Conservation (phyloP, 108 stramenopile species). For the Skeletonema tropicum region DNA sequence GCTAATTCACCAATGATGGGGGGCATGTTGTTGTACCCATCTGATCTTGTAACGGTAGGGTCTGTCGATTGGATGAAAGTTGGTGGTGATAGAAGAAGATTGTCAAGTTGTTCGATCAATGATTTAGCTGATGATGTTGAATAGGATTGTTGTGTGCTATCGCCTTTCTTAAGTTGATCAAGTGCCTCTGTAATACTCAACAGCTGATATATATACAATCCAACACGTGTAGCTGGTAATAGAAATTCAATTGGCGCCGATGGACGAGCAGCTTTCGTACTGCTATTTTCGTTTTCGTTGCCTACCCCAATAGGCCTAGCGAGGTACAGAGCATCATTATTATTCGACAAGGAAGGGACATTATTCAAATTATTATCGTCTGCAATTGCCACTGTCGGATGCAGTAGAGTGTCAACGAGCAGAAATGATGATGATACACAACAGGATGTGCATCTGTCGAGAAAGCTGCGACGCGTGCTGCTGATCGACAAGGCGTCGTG, state of each 20-base stretch:
- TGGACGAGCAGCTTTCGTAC: constrained; percentile 14
- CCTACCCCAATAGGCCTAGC: constrained; percentile 27
- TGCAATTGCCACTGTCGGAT: neutral
- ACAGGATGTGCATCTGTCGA: no score
- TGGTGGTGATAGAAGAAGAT: constrained; percentile 27
- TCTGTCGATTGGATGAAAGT: constrained; percentile 26
- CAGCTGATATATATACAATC: constrained; percentile 54
- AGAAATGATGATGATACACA: no score
- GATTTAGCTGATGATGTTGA: neutral
- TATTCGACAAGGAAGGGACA: neutral
- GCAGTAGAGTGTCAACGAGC: no score
- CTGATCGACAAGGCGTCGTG: no score
- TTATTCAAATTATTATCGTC: neutral
- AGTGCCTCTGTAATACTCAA: constrained; percentile 35
- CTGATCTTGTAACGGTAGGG: constrained; percentile 26
- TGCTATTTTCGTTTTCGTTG: no score
- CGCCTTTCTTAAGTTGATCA: neutral
- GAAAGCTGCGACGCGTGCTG: no score
- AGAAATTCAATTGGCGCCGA: constrained; percentile 57
- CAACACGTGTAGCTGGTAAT: constrained; percentile 59
- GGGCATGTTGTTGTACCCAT: constrained; percentile 30
- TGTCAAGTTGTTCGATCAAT: constrained; percentile 19
- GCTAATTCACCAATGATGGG: constrained; percentile 41
- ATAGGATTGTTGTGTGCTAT: neutral
- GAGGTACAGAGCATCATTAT: constrained; percentile 2